Base-by-base conservation (phyloP, 2,329 filamentous ascomycete genomes). In the Fusarium sp. region DNA sequence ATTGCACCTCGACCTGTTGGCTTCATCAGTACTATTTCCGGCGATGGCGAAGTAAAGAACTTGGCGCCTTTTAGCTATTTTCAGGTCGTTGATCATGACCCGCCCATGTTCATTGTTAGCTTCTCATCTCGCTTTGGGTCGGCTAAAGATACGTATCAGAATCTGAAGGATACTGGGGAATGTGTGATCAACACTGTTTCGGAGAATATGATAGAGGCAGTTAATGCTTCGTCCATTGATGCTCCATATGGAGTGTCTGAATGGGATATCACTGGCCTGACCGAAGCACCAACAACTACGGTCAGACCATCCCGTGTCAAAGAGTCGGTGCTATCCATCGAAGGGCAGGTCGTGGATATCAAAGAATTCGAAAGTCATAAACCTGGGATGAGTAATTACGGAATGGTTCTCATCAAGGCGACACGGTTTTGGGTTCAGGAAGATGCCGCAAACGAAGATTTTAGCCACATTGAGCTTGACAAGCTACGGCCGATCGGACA, bases 21-120 rank as follows among this genome's bases (percentile, higher is more conserved):
- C 5, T 87, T 90, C 79, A 79, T 90, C 12, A 88, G 86, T 28
- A 88, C 88, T 7, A 74, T 82, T 23, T 85, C 85, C 15, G 75
- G 82, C 9, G 91, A 95, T 77, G 93, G 93, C 13, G 81, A 77
- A 35, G 85, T 69, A 72, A 86, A 80, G 16, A 98, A 98, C 82
- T 87, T 98, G 3, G 94, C 95, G 0, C 95, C 95, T 0, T 97
- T 96, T 82, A 93, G 90, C 78, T 98, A 96, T 85, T 94, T 95
- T 80, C 92, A 94, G 79, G 82, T 97, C 66, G 87, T 97, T 71
- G 91, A 91, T 81, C 93, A 96, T 80, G 95, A 98, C 79, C 96
- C 95, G 5, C 95, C 95, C 0, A 85, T 97, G 49, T 97, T 98
- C 82, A 88, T 90, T 12, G 84, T 91, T 28, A 88, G 89, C 49